Evolutionary conservation across 306 rosid species (phyloP).

Genomic region (Begonia fuchsioides): DNA sequence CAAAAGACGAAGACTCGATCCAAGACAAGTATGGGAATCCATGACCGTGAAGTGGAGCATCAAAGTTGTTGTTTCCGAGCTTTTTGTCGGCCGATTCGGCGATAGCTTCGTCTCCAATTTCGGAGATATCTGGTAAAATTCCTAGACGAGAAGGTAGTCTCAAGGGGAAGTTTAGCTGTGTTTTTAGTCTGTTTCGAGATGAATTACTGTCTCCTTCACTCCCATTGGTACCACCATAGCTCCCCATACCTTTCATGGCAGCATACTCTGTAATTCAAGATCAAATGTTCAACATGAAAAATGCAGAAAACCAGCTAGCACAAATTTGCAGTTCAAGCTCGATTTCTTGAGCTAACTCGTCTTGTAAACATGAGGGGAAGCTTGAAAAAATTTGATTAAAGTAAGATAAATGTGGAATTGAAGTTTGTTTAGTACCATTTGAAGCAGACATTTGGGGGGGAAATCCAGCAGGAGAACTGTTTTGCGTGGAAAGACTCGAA

Average conservation of each 20-base stretch:
- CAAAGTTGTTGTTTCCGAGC: constrained; percentile 21
- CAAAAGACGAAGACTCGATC: constrained; percentile 36
- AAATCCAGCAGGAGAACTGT: constrained; percentile 47
- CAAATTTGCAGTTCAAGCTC: too few species aligned
- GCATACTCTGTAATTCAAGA: constrained; percentile 31
- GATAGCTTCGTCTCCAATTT: constrained; percentile 32
- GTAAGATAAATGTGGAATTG: too few species aligned
- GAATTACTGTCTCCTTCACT: constrained; percentile 28
- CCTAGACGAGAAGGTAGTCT: constrained; percentile 39
- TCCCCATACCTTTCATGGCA: constrained; percentile 28
- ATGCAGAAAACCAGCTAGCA: too few species aligned
- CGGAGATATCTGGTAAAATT: constrained; percentile 49
- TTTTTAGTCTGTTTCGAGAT: constrained; percentile 33
- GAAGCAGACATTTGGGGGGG: constrained; percentile 38
- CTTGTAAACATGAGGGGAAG: too few species aligned
- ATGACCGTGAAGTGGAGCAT: constrained; percentile 20
- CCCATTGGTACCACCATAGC: constrained; percentile 22
- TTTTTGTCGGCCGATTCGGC: constrained; percentile 27
- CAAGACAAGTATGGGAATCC: constrained; percentile 45
- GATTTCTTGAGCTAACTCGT: too few species aligned
- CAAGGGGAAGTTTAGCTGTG: constrained; percentile 41
- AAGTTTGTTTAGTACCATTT: constrained; percentile 23
- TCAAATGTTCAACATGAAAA: constrained; percentile 4
- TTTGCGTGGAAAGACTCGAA: constrained; percentile 44
- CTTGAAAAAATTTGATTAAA: too few species aligned